Percentiles rank a stretch among this genome's conserved stretches.
phyloP scores from a whole-genome alignment of 768 basidiomycete species.

The Fomitopsis pulvina region DNA sequence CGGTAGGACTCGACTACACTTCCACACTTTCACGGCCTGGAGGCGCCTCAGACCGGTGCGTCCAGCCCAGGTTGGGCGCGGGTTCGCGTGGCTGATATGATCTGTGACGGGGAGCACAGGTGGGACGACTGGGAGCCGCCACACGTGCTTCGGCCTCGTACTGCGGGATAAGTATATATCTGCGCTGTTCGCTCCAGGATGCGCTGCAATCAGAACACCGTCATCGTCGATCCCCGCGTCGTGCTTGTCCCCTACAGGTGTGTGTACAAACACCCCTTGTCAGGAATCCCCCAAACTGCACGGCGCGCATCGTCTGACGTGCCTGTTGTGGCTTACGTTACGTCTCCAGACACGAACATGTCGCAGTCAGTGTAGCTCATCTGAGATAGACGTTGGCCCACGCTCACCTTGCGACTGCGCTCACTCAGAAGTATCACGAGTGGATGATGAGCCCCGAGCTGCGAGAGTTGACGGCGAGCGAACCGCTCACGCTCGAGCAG shows the following conservation, averaged over 20 bases:
- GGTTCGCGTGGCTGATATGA: not conserved
- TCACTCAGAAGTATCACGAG: constrained; percentile 64
- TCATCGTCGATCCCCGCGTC: constrained; percentile 59
- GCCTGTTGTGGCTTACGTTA: no score
- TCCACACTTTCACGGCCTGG: no score
- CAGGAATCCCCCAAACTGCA: not conserved
- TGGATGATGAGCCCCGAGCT: constrained; percentile 84
- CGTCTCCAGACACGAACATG: constrained; percentile 35
- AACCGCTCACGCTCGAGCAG: constrained; percentile 71
- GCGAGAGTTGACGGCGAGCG: constrained; percentile 75
- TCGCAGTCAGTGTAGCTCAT: constrained; percentile 17
- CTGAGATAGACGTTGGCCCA: not conserved
- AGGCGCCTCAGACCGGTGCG: no score
- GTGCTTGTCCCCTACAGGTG: constrained; percentile 78
- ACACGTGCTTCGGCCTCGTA: no score
- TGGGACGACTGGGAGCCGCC: no score
- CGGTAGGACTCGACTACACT: no score
- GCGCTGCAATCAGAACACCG: constrained; percentile 59
- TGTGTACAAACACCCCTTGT: constrained; percentile 12
- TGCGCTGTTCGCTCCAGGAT: no score
- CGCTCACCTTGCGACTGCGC: no score
- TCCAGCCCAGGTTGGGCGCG: not conserved
- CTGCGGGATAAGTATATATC: no score
- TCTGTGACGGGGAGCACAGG: not conserved
- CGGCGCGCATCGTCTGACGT: no score